phyloP scores from a whole-genome alignment of 1,284 basidiomycete species.

The Earliella scabrosa region DNA sequence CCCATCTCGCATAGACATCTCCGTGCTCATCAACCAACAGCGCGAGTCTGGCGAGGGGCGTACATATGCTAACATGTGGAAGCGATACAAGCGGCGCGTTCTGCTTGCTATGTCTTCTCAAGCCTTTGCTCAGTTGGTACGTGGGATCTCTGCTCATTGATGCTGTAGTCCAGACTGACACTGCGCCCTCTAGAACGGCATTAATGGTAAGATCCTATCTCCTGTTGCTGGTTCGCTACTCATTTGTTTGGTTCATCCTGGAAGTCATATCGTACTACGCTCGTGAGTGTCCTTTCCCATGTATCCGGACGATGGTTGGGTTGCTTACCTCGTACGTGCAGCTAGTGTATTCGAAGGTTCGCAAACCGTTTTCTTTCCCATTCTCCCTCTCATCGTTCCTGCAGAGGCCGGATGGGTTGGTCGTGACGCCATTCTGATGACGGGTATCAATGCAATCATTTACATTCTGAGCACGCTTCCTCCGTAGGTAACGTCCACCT shows the following conservation, averaged over 20 bases:
- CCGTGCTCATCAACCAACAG: constrained; percentile 36
- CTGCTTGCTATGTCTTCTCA: constrained; percentile 98
- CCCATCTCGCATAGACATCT: neutral
- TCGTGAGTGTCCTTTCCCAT: constrained; percentile 58
- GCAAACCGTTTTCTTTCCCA: constrained; percentile 17
- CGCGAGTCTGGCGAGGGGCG: constrained; percentile 80
- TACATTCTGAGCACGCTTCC: constrained; percentile 86
- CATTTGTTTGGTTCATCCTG: too few species aligned
- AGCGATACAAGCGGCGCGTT: constrained; percentile 86
- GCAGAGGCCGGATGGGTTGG: constrained; percentile 97
- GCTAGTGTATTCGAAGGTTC: constrained; percentile 86
- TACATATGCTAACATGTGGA: constrained; percentile 88
- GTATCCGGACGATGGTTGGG: neutral
- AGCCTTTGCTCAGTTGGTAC: constrained; percentile 91
- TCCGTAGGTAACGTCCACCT: constrained; percentile 56
- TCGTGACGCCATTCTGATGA: constrained; percentile 97
- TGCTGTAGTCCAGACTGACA: constrained; percentile 9
- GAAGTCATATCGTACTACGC: constrained; percentile 95
- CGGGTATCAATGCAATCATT: constrained; percentile 91
- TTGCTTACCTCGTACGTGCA: constrained; percentile 32
- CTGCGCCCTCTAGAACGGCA: constrained; percentile 69
- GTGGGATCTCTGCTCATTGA: constrained; percentile 30
- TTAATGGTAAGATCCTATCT: constrained; percentile 66
- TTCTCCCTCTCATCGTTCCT: constrained; percentile 12
- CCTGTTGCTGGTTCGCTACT: too few species aligned